Conservation (phyloP, 192 early-diverging fungal genomes). For the Podila horticola region DNA sequence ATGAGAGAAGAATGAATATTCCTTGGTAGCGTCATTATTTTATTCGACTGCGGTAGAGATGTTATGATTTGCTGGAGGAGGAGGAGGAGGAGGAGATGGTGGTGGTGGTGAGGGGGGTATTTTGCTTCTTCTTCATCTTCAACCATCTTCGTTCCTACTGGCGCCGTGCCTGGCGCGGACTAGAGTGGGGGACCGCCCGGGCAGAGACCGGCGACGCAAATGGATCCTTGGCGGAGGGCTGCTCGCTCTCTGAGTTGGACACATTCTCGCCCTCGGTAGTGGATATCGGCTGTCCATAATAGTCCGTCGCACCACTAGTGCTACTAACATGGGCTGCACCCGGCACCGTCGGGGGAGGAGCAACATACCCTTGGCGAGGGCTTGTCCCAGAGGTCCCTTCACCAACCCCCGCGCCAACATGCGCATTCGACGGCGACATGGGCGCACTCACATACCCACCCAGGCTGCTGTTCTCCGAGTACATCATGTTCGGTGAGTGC, state of each 20-base stretch:
- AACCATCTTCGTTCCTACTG: neutral
- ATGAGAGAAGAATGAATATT: too few species aligned
- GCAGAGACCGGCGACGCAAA: neutral
- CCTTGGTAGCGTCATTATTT: too few species aligned
- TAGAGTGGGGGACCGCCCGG: neutral
- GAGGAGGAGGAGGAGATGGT: too few species aligned
- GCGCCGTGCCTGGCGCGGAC: neutral
- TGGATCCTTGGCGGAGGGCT: neutral
- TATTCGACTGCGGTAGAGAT: too few species aligned
- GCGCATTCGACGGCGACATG: neutral
- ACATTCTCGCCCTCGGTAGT: neutral
- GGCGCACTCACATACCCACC: constrained; percentile 11
- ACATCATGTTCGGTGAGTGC: constrained; percentile 34
- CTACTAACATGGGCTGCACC: neutral
- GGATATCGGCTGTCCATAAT: neutral
- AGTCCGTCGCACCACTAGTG: neutral
- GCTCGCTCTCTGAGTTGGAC: too few species aligned
- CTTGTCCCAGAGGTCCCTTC: neutral
- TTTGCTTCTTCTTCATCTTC: too few species aligned
- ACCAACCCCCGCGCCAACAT: neutral
- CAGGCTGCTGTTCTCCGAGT: constrained; percentile 33
- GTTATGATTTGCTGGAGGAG: too few species aligned
- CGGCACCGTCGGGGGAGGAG: neutral
- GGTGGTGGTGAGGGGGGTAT: too few species aligned
- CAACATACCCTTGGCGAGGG: neutral